phyloP scores from a whole-genome alignment of 2,329 filamentous ascomycete genomes.

The Paracamarosporium sp. region DNA sequence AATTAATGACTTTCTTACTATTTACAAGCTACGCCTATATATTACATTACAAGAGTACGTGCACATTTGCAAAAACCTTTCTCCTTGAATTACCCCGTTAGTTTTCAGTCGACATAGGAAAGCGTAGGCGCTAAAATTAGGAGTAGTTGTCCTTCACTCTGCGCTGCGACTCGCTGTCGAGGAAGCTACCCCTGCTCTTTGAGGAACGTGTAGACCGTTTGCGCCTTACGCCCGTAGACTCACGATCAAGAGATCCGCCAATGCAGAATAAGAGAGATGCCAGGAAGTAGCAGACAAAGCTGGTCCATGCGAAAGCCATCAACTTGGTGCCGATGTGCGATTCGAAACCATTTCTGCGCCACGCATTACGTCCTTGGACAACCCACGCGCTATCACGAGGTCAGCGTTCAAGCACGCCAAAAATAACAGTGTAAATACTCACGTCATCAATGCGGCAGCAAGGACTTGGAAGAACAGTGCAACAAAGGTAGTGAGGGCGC shows the following conservation, averaged over 20 bases:
- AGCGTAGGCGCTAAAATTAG: constrained; percentile 28
- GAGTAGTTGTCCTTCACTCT: constrained; percentile 76
- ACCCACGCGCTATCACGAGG: constrained; percentile 63
- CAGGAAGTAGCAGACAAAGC: constrained; percentile 70
- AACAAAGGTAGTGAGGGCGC: constrained; percentile 62
- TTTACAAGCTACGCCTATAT: too few relatives aligned
- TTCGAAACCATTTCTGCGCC: constrained; percentile 61
- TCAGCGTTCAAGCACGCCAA: constrained; percentile 13
- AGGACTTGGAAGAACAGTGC: constrained; percentile 75
- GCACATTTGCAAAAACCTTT: background rate
- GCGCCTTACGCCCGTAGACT: constrained; percentile 47
- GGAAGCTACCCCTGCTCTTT: constrained; percentile 57
- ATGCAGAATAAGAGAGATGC: constrained; percentile 72
- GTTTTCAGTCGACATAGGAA: background rate
- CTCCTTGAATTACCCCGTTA: background rate
- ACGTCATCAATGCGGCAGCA: constrained; percentile 78
- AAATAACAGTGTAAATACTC: constrained; percentile 45
- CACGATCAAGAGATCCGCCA: constrained; percentile 61
- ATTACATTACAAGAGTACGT: background rate
- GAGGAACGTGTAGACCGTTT: constrained; percentile 52
- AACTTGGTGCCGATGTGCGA: constrained; percentile 71
- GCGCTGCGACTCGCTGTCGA: constrained; percentile 63
- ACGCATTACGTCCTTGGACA: constrained; percentile 72
- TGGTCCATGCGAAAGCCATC: constrained; percentile 80
- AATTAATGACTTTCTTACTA: too few relatives aligned